phyloP scores from a whole-genome alignment of 1,284 basidiomycete species.

The Pseudozyma pruni region DNA sequence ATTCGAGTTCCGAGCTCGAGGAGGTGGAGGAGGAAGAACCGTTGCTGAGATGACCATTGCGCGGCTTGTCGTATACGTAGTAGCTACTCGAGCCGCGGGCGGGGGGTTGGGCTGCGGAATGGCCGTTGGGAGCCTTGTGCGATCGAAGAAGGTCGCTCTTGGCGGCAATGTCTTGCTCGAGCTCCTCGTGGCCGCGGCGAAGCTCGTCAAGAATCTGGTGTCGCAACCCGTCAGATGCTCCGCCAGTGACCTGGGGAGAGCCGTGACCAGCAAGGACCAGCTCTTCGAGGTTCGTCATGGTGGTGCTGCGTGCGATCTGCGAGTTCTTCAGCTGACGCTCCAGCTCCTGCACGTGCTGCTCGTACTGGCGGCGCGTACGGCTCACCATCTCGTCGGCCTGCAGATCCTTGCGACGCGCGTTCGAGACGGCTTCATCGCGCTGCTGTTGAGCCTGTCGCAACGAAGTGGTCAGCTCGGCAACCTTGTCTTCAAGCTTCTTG shows the following conservation, averaged over 20 bases:
- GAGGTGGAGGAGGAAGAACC: neutral
- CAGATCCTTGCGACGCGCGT: conserved; percentile 74
- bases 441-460: conserved; percentile 57
- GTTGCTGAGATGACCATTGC: conserved; percentile 6
- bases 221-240: conserved; percentile 73
- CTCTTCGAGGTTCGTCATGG: conserved; percentile 62
- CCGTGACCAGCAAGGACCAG: conserved; percentile 47
- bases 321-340: conserved; percentile 72
- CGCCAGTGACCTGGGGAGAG: conserved; percentile 17
- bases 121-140: conserved; percentile 41
- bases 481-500: conserved; percentile 74
- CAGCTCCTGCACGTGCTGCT: conserved; percentile 75
- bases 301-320: conserved; percentile 68
- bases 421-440: conserved; percentile 70
- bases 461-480: conserved; percentile 68
- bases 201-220: conserved; percentile 77
- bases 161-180: conserved; percentile 62
- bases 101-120: neutral
- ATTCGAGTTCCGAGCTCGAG: conserved; percentile 73
- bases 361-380: conserved; percentile 77
- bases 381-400: conserved; percentile 78
- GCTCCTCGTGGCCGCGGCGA: conserved; percentile 69
- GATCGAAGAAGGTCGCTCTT: conserved; percentile 58
- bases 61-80: conserved; percentile 47
- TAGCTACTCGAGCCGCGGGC: conserved; percentile 38